Percentiles rank a stretch among this genome's conserved stretches.
Evolutionary conservation across 2,329 filamentous ascomycete species (phyloP).

Genomic region (Penicillium sp.): DNA sequence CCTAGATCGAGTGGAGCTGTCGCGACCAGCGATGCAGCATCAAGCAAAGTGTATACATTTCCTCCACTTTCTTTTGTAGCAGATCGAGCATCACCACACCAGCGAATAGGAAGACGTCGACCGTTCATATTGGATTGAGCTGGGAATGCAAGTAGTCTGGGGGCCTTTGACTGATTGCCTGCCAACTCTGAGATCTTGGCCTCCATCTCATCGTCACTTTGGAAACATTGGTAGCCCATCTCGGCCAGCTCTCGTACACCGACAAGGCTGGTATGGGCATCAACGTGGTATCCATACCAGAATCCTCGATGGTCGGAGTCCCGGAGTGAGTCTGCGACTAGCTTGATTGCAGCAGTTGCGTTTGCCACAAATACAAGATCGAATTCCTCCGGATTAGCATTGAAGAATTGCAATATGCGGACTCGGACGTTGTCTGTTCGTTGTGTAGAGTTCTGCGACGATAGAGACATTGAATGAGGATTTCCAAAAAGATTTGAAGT

Average conservation of each 20-base stretch:
- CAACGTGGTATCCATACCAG: slow-evolving; percentile 76
- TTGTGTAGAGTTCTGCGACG: slow-evolving; percentile 73
- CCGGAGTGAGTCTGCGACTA: slow-evolving; percentile 76
- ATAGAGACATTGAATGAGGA: slow-evolving; percentile 80
- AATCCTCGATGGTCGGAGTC: slow-evolving; percentile 66
- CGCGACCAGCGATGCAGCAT: slow-evolving; percentile 78
- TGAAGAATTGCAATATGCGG: slow-evolving; percentile 71
- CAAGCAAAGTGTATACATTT: slow-evolving; percentile 67
- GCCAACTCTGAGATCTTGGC: slow-evolving; percentile 58
- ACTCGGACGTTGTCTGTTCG: slow-evolving; percentile 75
- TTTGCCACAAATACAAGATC: slow-evolving; percentile 91
- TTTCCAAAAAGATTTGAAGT: slow-evolving; percentile 80
- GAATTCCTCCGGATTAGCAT: slow-evolving; percentile 75
- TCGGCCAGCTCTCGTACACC: slow-evolving; percentile 72
- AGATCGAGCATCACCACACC: slow-evolving; percentile 56
- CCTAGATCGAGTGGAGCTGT: slow-evolving; percentile 74
- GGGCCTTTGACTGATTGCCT: slow-evolving; percentile 17
- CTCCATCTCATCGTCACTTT: slow-evolving; percentile 61
- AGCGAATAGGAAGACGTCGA: slow-evolving; percentile 67
- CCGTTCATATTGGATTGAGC: slow-evolving; percentile 95
- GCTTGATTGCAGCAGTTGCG: slow-evolving; percentile 84
- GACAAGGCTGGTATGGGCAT: slow-evolving; percentile 83
- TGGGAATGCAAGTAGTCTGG: slow-evolving; percentile 71
- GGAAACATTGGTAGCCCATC: slow-evolving; percentile 62
- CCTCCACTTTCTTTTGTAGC: slow-evolving; percentile 24